Base-by-base conservation (phyloP, 345 rosid genomes). In the Carallia brachiata region DNA sequence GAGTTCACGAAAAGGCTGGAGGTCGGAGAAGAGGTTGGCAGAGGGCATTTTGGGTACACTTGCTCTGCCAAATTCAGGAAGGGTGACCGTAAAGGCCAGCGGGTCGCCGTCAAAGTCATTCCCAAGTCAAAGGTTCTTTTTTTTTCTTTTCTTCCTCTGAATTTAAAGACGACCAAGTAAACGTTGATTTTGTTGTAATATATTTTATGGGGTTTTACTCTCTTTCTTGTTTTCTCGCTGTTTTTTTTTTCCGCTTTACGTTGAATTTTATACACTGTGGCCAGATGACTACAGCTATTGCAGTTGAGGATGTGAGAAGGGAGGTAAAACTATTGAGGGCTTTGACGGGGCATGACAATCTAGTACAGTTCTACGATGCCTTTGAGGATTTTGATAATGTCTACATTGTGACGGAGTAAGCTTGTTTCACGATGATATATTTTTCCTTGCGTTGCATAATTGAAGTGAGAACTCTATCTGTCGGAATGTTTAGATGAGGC, bases 11-110 rank as follows among this genome's bases (percentile, higher is more conserved):
- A 86, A 68, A 84, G 68, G 70, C 62, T 87, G 60, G 99, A 92
- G 64, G 61, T 92, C 9, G 96, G 94, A 36, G 90, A 86, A 37
- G 99, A 92, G 75, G 92, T 92, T 57, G 99, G 99, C 58, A 71
- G 99, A 75, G 99, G 99, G 36, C 99, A 96, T 87, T 92, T 89
- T 78, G 99, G 99, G 64, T 92, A 88, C 66, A 92, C 99, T 73
- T 92, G 99, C 70, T 85, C 90, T 72, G 99, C 97, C 19, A 89
- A 69, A 82, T 92, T 84, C 79, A 96, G 87, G 86, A 92, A 90
- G 78, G 98, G 99, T 61, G 95, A 87, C 69, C 79, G 80, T 57
- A 90, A 92, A 71, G 98, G 90, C 58, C 91, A 84, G 64, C 89
- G 82, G 65, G 99, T 90, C 72, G 99, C 98, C 65, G 92, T 96